These are phyloP conservation scores for Pythium brachiatum DNA, from an alignment of 352 stramenopile species.

Conservation along the genomic window DNA sequence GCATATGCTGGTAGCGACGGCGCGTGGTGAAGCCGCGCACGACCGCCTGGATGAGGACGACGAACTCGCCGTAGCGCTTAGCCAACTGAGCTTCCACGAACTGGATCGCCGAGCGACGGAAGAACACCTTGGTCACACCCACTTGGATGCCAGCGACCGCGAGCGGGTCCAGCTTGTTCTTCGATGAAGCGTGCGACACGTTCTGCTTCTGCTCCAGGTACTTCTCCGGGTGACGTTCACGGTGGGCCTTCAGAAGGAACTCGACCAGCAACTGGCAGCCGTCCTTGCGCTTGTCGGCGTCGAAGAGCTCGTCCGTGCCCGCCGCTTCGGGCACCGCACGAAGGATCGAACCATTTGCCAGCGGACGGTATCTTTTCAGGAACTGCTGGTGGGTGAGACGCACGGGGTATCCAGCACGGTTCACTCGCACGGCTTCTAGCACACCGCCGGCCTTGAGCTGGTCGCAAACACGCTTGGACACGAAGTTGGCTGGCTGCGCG, in stretches of 20 bases:
- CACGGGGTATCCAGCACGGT: constrained; percentile 97
- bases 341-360: constrained; percentile 65
- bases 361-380: constrained; percentile 84
- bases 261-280: constrained; percentile 54
- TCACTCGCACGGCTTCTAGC: constrained; percentile 98
- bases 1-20: constrained; percentile 46
- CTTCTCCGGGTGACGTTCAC: constrained; percentile 58
- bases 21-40: constrained; percentile 57
- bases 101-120: constrained; percentile 80
- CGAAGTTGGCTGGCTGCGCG: constrained; percentile 81
- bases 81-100: constrained; percentile 83
- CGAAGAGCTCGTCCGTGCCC: constrained; percentile 50
- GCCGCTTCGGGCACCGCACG: constrained; percentile 56
- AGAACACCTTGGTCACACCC: constrained; percentile 78
- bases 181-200: constrained; percentile 26
- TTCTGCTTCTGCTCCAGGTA: constrained; percentile 17
- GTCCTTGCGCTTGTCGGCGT: constrained; percentile 50
- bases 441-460: constrained; percentile 98
- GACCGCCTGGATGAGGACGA: constrained; percentile 80
- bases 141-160: constrained; percentile 73
- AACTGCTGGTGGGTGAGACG: constrained; percentile 94
- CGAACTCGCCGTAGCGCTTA: constrained; percentile 84
- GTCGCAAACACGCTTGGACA: constrained; percentile 92
- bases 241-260: constrained; percentile 70
- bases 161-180: constrained; percentile 41